Evolutionary conservation across 768 basidiomycete genomes (phyloP).

Genomic region (Suillus occidentalis): DNA sequence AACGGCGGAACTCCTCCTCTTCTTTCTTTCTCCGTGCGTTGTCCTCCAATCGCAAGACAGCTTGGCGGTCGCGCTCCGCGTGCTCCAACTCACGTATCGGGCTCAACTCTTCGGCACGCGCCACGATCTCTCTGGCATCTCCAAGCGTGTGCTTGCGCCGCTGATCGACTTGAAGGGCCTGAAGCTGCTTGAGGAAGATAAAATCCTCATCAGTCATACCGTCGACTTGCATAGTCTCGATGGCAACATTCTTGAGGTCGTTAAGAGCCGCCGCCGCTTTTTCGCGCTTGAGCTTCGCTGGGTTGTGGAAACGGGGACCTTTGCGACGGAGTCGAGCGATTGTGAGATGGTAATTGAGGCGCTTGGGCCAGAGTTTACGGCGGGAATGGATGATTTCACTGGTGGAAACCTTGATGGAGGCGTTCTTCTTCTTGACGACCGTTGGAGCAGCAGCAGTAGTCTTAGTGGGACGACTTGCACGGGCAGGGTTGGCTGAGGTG

Average conservation of each 20-base stretch:
- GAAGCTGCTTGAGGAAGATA: slow-evolving; percentile 27
- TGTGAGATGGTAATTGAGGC: slow-evolving; percentile 12
- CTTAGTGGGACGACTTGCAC: not conserved
- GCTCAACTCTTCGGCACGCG: slow-evolving; percentile 22
- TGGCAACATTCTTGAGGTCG: slow-evolving; percentile 4
- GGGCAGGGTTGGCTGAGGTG: not conserved
- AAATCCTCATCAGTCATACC: slow-evolving; percentile 20
- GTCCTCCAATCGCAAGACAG: slow-evolving; percentile 15
- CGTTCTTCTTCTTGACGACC: not conserved
- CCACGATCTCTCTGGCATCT: slow-evolving; percentile 19
- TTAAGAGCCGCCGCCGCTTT: not conserved
- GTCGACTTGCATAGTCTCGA: slow-evolving; percentile 16
- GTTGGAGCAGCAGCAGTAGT: slow-evolving; percentile 1
- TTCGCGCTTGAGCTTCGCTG: slow-evolving; percentile 5
- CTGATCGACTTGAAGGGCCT: slow-evolving; percentile 17
- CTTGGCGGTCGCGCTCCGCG: slow-evolving; percentile 20
- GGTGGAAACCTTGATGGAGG: not conserved
- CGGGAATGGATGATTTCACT: not conserved
- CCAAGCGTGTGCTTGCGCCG: slow-evolving; percentile 16
- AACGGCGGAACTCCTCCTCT: slow-evolving; percentile 20
- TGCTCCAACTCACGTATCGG: slow-evolving; percentile 18
- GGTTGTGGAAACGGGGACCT: no score
- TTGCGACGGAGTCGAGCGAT: not conserved
- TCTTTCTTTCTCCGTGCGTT: slow-evolving; percentile 12
- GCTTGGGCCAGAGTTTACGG: slow-evolving; percentile 21